Evolutionary conservation across 225 moss, liverwort and hornwort genomes (phyloP), one percentile per base, ranked within the genome.

Genomic region (Pleurozium schreberi): DNA sequence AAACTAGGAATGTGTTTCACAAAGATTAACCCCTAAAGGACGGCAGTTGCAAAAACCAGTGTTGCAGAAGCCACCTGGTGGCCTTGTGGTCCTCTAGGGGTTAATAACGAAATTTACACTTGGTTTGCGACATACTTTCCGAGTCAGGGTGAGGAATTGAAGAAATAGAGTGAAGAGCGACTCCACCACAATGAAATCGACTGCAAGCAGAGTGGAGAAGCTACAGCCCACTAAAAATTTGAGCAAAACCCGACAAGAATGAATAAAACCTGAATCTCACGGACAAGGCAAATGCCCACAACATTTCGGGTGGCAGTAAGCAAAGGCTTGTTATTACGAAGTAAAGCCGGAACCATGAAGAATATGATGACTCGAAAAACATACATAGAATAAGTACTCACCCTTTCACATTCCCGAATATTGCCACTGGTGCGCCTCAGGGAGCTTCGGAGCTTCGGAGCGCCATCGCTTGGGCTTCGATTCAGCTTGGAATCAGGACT

Each of bases 371-470:
- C 75, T 89, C 76, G 17, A 58, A 75, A 74, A 42, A 88, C 26
- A 87, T 20, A 61, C 15, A 47, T 61, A 70, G 34, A 59, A n/a
- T 45, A 47, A 77, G 84, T 21, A 88, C 90, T 88, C 69, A 93
- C 95, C 93, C 88, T 93, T 80, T 95, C 95, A 80, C 95, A 95
- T 92, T 95, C 95, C 49, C 95, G 95, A 89, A 95, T 91, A 81
- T 95, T 95, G 61, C 95, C 95, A 90, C 93, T 93, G 50, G 92
- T 93, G 86, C 95, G 95, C 86, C 95, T 88, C 42, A 93, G 75
- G 36, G 95, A 95, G 84, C 93, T 95, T 68, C 95, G 95, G 38
- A 95, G 86, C 74, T 65, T 79, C 66, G 95, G 95, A 88, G 95
- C 85, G 61, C 95, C 92, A 58, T 93, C 92, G 45, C 88, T 74